Evolutionary conservation across 2,329 filamentous ascomycete species (phyloP).

Genomic region (Hysterium pulicare): DNA sequence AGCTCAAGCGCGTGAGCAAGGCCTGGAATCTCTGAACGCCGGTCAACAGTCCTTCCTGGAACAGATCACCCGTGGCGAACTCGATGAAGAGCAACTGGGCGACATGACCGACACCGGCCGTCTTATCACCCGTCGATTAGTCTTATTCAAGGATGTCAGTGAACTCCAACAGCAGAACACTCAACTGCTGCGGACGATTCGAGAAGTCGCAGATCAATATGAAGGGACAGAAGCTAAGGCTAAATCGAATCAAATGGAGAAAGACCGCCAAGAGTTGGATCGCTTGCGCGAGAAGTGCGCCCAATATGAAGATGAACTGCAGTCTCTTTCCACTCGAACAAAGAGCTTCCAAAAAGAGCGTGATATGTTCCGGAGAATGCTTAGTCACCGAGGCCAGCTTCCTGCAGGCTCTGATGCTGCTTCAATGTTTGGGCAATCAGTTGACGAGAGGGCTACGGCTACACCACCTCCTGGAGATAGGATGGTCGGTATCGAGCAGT

Average conservation of each 20-base stretch:
- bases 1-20: constrained; percentile 76
- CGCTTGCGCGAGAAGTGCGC: constrained; percentile 69
- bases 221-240: constrained; percentile 82
- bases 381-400: constrained; percentile 69
- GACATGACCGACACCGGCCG: constrained; percentile 81
- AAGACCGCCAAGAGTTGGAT: constrained; percentile 67
- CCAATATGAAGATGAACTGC: constrained; percentile 80
- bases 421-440: constrained; percentile 68
- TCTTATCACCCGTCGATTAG: constrained; percentile 85
- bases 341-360: constrained; percentile 94
- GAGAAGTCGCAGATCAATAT: constrained; percentile 82
- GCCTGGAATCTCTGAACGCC: constrained; percentile 65
- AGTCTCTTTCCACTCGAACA: constrained; percentile 75
- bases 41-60: constrained; percentile 75
- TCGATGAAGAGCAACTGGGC: constrained; percentile 60
- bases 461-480: constrained; percentile 42
- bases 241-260: constrained; percentile 52
- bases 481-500: constrained; percentile 33
- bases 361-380: constrained; percentile 94
- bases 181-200: constrained; percentile 75
- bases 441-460: constrained; percentile 55
- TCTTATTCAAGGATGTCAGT: constrained; percentile 79
- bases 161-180: constrained; percentile 87
- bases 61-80: constrained; percentile 71
- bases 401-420: constrained; percentile 60